These are phyloP conservation scores for Russula compacta DNA, from an alignment of 768 basidiomycete species.

Conservation along the genomic window DNA sequence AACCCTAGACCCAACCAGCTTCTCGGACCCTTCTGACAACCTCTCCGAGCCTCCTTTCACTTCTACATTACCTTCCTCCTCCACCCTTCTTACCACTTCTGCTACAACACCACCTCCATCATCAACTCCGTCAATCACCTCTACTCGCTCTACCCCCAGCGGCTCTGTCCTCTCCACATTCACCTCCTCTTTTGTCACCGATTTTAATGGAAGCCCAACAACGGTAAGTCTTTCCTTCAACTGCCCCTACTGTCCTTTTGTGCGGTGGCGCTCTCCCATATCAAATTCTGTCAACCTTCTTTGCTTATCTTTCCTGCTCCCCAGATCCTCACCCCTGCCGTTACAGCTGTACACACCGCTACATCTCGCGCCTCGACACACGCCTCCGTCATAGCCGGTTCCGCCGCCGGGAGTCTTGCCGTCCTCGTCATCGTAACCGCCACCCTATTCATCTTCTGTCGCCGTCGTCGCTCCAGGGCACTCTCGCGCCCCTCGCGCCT, in stretches of 20 bases:
- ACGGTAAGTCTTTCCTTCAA: constrained; percentile 6
- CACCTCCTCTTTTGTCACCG: constrained; percentile 6
- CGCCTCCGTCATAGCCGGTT: constrained; percentile 8
- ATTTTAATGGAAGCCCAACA: constrained; percentile 13
- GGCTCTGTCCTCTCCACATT: constrained; percentile 4
- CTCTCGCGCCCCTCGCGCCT: constrained; percentile 1
- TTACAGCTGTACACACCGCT: constrained; percentile 1
- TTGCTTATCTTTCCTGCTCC: background rate
- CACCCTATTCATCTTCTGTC: constrained; percentile 6
- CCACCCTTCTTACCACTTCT: background rate
- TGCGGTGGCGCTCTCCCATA: background rate
- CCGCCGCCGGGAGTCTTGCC: constrained; percentile 2
- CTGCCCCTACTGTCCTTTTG: background rate
- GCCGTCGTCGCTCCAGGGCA: constrained; percentile 7
- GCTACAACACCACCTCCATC: background rate
- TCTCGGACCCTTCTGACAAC: background rate
- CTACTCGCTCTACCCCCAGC: background rate
- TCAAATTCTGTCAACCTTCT: too few relatives aligned
- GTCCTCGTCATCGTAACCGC: constrained; percentile 10
- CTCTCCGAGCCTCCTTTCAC: background rate
- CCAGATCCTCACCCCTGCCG: constrained; percentile 15
- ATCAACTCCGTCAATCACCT: background rate
- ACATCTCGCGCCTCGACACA: background rate
- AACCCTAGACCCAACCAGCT: background rate
- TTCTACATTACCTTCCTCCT: background rate